Conservation (phyloP, 2,329 filamentous ascomycete species). For the Penicillium freii region DNA sequence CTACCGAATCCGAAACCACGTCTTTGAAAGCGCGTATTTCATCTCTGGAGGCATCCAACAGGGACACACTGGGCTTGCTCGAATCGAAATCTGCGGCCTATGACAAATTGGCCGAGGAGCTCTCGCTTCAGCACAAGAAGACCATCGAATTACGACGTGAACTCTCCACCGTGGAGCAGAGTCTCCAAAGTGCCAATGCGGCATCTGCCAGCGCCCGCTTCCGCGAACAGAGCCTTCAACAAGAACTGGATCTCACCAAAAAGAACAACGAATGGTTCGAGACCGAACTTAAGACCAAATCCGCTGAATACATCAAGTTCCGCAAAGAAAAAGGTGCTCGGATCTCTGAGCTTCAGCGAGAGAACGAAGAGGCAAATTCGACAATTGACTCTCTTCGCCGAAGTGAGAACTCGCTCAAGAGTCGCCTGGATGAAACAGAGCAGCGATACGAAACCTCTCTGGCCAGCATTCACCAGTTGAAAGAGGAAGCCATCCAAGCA, state of each 20-base stretch:
- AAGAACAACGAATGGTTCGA: slow-evolving; percentile 94
- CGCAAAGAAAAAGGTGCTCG: slow-evolving; percentile 92
- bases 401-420: slow-evolving; percentile 75
- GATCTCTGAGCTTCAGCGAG: slow-evolving; percentile 82
- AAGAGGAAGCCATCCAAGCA: slow-evolving; percentile 76
- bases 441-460: slow-evolving; percentile 84
- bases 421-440: slow-evolving; percentile 78
- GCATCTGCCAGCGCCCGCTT: slow-evolving; percentile 80
- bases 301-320: slow-evolving; percentile 80
- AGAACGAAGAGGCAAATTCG: slow-evolving; percentile 79
- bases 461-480: slow-evolving; percentile 76
- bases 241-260: slow-evolving; percentile 84
- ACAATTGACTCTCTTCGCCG: slow-evolving; percentile 74
- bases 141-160: slow-evolving; percentile 80
- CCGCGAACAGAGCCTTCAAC: slow-evolving; percentile 82
- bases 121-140: slow-evolving; percentile 85
- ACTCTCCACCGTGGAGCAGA: slow-evolving; percentile 76
- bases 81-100: slow-evolving; percentile 87
- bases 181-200: slow-evolving; percentile 76
- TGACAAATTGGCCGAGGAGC: slow-evolving; percentile 78
- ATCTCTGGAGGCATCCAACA: slow-evolving; percentile 85
- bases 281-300: slow-evolving; percentile 85
- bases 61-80: slow-evolving; percentile 82
- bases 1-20: slow-evolving; percentile 64
- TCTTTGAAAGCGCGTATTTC: slow-evolving; percentile 78